phyloP scores from a whole-genome alignment of 106 monocot species.

The Xerophyta viscosa region DNA sequence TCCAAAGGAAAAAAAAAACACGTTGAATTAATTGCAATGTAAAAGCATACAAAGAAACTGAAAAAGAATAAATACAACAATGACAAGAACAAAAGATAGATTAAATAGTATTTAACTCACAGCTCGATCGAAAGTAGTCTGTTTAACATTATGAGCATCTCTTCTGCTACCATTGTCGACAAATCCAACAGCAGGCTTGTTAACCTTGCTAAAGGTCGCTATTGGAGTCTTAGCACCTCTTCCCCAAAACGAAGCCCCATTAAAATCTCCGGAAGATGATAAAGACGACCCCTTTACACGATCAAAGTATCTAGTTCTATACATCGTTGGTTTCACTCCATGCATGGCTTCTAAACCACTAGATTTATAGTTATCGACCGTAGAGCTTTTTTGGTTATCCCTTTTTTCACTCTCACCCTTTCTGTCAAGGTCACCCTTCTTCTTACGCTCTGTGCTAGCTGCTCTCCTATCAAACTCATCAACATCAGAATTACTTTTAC shows the following conservation, averaged over 20 bases:
- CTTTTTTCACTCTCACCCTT: constrained; percentile 49
- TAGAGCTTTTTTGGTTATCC: constrained; percentile 10
- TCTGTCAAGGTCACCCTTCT: constrained; percentile 47
- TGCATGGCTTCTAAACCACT: constrained; percentile 16
- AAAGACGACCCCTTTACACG: constrained; percentile 50
- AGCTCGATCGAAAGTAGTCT: constrained; percentile 18
- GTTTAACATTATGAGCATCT: constrained; percentile 23
- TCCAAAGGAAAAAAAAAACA: background rate
- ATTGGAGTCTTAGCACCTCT: constrained; percentile 37
- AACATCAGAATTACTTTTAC: constrained; percentile 79
- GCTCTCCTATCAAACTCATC: constrained; percentile 52
- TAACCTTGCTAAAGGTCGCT: constrained; percentile 30
- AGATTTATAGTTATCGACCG: constrained; percentile 19
- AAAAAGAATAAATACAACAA: background rate
- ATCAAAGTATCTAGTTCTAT: constrained; percentile 64
- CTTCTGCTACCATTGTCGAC: constrained; percentile 21
- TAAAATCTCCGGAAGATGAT: constrained; percentile 57
- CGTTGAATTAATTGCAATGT: background rate
- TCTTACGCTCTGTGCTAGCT: constrained; percentile 39
- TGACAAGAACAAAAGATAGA: too few relatives aligned
- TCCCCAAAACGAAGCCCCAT: constrained; percentile 56
- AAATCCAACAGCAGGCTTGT: constrained; percentile 18
- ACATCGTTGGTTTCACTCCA: constrained; percentile 14
- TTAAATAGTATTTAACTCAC: too few relatives aligned
- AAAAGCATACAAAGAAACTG: background rate